These are phyloP conservation scores for Alectoria sarmentosa DNA, from an alignment of 495 filamentous ascomycete species.

Conservation along the genomic window DNA sequence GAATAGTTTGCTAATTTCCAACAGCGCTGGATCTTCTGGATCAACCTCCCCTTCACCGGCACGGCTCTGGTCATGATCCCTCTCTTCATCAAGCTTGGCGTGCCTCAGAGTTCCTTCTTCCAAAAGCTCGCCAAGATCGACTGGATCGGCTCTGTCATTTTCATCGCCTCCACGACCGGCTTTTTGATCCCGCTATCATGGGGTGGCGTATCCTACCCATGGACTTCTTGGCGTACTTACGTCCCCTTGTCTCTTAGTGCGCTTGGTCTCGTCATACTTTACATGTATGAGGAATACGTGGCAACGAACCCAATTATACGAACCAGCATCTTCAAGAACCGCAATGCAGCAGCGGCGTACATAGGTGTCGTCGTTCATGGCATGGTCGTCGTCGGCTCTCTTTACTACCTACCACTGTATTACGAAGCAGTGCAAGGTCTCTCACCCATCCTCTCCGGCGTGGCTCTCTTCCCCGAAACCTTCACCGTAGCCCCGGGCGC, in stretches of 20 bases:
- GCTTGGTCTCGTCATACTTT: constrained; percentile 37
- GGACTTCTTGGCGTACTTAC: constrained; percentile 46
- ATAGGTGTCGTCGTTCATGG: constrained; percentile 47
- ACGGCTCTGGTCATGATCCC: constrained; percentile 40
- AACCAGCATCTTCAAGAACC: constrained; percentile 39
- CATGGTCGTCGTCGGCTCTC: constrained; percentile 40
- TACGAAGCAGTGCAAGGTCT: constrained; percentile 52
- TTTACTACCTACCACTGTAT: constrained; percentile 61
- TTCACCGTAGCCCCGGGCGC: constrained; percentile 42
- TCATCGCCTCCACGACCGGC: constrained; percentile 32
- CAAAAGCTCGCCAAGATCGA: constrained; percentile 48
- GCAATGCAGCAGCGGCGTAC: constrained; percentile 37
- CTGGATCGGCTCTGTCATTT: constrained; percentile 51
- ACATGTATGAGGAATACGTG: constrained; percentile 42
- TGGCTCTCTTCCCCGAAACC: constrained; percentile 54
- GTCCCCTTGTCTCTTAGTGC: constrained; percentile 50
- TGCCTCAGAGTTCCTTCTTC: constrained; percentile 29
- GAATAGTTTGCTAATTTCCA: too few species aligned
- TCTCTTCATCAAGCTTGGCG: constrained; percentile 44
- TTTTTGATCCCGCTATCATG: constrained; percentile 35
- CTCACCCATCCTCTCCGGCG: constrained; percentile 47
- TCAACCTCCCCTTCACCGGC: constrained; percentile 47
- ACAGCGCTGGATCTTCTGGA: too few species aligned
- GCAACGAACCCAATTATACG: constrained; percentile 42
- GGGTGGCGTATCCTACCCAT: constrained; percentile 46